Evolutionary conservation across 2,329 filamentous ascomycete species (phyloP), one percentile per base, ranked within the genome.

Genomic region (Ceratocystis albifundus): DNA sequence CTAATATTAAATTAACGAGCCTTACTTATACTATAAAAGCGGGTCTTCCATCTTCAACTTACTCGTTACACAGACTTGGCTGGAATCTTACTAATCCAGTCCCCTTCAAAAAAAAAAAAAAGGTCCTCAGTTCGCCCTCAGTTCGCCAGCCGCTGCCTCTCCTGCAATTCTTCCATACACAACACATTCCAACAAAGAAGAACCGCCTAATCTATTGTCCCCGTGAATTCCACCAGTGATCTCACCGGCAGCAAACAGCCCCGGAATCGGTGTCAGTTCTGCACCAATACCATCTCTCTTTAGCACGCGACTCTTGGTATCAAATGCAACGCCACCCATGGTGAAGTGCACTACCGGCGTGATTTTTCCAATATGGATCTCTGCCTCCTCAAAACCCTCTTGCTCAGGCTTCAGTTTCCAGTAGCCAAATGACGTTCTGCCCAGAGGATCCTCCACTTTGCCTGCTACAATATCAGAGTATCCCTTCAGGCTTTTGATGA

Each of bases 291-390:
- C 73, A 1, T 74, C 71, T 6, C 71, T 71, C 25, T 76, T 73
- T 12, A 87, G 70, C 0, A 87, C 79, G 69, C 81, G 78, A 0
- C 79, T 77, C 57, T 78, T 75, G 5, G 80, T 75, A 69, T 84
- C 81, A 69, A 87, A 83, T 1, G 80, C 75, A 0, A 80, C 84
- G 0, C 84, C 84, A 3, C 84, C 84, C 84, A 87, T 87, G 1
- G 84, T 87, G 70, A 87, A 87, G 70, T 87, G 84, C 1, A 83
- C 78, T 0, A 87, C 82, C 0, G 84, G 84, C 3, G 85, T 87
- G 0, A 87, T 82, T 0, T 73, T 77, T 0, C 84, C 85, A 0
- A 86, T 72, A 68, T 82, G 85, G 0, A 87, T 75, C 32, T 82
- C 77, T 3, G 81, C 77, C 0, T 85, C 80, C 0, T 77, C 73